Base-by-base conservation (phyloP, 2,329 filamentous ascomycete species). In the Colletotrichum sansevieriae region DNA sequence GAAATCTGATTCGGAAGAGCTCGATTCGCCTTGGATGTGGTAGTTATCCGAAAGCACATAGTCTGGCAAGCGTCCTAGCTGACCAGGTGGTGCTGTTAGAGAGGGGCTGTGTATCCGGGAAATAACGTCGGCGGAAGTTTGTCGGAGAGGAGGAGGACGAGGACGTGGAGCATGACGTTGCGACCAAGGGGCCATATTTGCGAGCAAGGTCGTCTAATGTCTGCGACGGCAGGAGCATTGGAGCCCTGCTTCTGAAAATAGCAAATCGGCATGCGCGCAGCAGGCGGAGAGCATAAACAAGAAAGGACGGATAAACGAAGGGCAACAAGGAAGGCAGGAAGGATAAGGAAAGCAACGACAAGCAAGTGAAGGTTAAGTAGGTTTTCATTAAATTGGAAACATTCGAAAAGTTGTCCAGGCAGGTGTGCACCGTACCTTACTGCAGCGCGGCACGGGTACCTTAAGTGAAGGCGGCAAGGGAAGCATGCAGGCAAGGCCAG, bases 1-100 rank as follows among this genome's bases (percentile, higher is more conserved):
- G 56, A 79, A 73, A 65, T 82, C 79, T 65, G 81, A 81, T 68
- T 84, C 83, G 67, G 80, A 82, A 44, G 84, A 85, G 76, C 80
- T 83, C 46, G 81, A 81, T 67, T 82, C 81, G 72, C 74, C 74
- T 12, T 77, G 72, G 43, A 73, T 55, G 35, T 74, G 70, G 3
- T 70, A 65, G 35, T 70, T 71, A 54, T 72, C 72, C 43, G 74
- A 59, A 55, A 71, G 64, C 18, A 74, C 72, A 66, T 71, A 68
- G 51, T 75, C 72, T 57, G 72, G 72, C 35, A 74, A 70, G 63
- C 75, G 63, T 44, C 54, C 56, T 41, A 71, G 65, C 43, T 71
- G 57, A 43, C 62, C 62, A 56, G 70, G 70, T 52, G 70, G 68
- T 44, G 67, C 65, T 37, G 54, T 74, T 18, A 79, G 74, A 39